Percentiles rank a stretch among this genome's conserved stretches.
Conservation (phyloP, 352 stramenopile genomes). For the Pythium guiyangense region DNA sequence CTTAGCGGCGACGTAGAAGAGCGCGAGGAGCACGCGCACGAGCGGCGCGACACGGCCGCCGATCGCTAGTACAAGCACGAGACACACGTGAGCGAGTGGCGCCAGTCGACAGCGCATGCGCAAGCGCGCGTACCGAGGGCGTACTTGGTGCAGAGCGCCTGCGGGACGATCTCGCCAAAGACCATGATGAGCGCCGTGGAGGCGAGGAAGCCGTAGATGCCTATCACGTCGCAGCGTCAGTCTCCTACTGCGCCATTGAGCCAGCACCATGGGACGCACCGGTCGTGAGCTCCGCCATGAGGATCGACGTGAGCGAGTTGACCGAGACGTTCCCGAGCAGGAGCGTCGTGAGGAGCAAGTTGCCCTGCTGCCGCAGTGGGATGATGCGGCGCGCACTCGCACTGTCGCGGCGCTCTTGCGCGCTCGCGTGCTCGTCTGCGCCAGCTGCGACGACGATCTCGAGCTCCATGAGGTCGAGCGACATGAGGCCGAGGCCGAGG, state of each 20-base stretch:
- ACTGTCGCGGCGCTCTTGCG: conserved; percentile 56
- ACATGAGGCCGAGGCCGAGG: conserved; percentile 96
- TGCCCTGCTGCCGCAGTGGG: conserved; percentile 92
- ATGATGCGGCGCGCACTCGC: conserved; percentile 72
- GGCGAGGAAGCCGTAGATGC: conserved; percentile 84
- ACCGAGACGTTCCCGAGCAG: conserved; percentile 95
- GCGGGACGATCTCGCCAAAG: conserved; percentile 91
- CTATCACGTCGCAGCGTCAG: conserved; percentile 1
- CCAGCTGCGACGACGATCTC: conserved; percentile 94
- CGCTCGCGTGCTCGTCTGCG: conserved; percentile 77
- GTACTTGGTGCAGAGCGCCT: conserved; percentile 88
- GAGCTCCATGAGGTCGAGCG: conserved; percentile 95
- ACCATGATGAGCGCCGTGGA: conserved; percentile 93
- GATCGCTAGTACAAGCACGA: conserved; percentile 31
- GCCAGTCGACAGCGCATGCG: too few relatives aligned
- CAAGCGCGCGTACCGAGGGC: conserved; percentile 12
- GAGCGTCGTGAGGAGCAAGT: conserved; percentile 95
- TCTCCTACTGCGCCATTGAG: background rate
- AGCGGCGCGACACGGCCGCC: conserved; percentile 82
- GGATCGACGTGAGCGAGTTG: conserved; percentile 96
- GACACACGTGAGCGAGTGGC: too few relatives aligned
- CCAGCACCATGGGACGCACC: conserved; percentile 13
- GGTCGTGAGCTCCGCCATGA: conserved; percentile 84
- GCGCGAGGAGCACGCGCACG: conserved; percentile 89
- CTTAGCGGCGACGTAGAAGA: conserved; percentile 94